Percentiles rank a stretch among this genome's conserved stretches.
Conservation (phyloP, 208 protist genomes). For the Trypanosoma congolense region DNA sequence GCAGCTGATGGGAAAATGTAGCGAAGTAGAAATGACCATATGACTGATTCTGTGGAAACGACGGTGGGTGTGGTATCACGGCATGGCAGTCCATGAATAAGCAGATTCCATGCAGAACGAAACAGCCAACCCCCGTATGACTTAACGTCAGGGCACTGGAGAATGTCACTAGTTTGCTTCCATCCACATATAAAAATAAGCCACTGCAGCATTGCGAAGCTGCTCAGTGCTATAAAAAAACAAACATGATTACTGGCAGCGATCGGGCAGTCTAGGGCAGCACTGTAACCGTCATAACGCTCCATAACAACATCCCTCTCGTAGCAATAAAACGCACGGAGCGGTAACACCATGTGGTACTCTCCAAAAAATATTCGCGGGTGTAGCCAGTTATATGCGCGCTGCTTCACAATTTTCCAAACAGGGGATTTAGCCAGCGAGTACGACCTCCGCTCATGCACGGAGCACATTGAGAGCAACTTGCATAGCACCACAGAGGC, state of each 20-base stretch:
- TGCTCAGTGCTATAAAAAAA: constrained; percentile 53
- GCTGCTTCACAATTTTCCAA: constrained; percentile 47
- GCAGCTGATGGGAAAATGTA: constrained; percentile 42
- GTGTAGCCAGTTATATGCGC: constrained; percentile 58
- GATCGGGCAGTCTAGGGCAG: constrained; percentile 61
- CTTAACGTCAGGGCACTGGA: constrained; percentile 9
- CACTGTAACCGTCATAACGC: constrained; percentile 72
- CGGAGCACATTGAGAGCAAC: constrained; percentile 26
- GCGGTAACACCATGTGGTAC: constrained; percentile 52
- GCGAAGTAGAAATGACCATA: constrained; percentile 10
- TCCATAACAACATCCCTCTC: constrained; percentile 61
- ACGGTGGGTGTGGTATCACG: constrained; percentile 24
- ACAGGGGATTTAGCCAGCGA: constrained; percentile 42
- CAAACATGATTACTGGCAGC: constrained; percentile 51
- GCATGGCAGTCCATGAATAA: constrained; percentile 57
- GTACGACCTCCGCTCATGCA: constrained; percentile 25
- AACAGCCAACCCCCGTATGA: constrained; percentile 13
- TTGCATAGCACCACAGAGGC: constrained; percentile 36
- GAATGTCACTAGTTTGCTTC: constrained; percentile 29
- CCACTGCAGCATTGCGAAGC: constrained; percentile 41
- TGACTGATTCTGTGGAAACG: constrained; percentile 3
- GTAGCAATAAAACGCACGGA: constrained; percentile 76
- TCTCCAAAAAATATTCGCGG: constrained; percentile 52
- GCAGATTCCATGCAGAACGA: constrained; percentile 19
- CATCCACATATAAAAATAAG: constrained; percentile 44